Conservation (phyloP, 768 basidiomycete species). For the Trametes punicea region DNA sequence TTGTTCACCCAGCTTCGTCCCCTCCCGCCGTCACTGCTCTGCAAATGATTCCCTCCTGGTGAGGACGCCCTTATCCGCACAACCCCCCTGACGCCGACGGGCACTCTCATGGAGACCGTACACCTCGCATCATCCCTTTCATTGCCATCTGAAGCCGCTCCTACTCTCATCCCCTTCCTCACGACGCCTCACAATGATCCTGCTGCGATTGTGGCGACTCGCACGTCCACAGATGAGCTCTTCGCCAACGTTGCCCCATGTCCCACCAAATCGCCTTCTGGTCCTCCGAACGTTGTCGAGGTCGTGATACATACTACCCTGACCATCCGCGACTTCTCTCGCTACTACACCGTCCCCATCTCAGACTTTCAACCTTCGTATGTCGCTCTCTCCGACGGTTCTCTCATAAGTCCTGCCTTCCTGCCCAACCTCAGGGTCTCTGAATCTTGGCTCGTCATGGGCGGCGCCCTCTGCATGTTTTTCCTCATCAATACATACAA, state of each 20-base stretch:
- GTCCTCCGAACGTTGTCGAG: slow-evolving; percentile 40
- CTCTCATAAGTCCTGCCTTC: slow-evolving; percentile 49
- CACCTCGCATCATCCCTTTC: too few relatives aligned
- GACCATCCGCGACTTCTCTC: slow-evolving; percentile 45
- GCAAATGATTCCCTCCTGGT: slow-evolving; percentile 17
- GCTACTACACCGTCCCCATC: slow-evolving; percentile 42
- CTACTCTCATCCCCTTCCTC: too few relatives aligned
- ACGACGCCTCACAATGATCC: not conserved
- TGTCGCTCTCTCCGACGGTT: slow-evolving; percentile 49
- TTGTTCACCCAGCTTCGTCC: not conserved
- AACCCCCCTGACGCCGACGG: too few relatives aligned
- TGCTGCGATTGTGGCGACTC: too few relatives aligned
- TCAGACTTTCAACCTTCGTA: slow-evolving; percentile 42
- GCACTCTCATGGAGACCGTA: too few relatives aligned
- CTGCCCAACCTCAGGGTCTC: slow-evolving; percentile 40
- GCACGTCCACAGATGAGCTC: too few relatives aligned
- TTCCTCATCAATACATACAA: slow-evolving; percentile 52
- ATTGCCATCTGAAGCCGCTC: too few relatives aligned
- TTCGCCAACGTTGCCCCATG: not conserved
- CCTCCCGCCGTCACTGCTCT: not conserved
- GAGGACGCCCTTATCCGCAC: not conserved
- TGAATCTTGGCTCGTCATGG: slow-evolving; percentile 43
- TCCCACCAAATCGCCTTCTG: slow-evolving; percentile 2
- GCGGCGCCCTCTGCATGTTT: slow-evolving; percentile 47
- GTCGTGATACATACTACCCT: slow-evolving; percentile 49